phyloP scores from a whole-genome alignment of 2,329 filamentous ascomycete species.

The Pleoardoris graminearum region DNA sequence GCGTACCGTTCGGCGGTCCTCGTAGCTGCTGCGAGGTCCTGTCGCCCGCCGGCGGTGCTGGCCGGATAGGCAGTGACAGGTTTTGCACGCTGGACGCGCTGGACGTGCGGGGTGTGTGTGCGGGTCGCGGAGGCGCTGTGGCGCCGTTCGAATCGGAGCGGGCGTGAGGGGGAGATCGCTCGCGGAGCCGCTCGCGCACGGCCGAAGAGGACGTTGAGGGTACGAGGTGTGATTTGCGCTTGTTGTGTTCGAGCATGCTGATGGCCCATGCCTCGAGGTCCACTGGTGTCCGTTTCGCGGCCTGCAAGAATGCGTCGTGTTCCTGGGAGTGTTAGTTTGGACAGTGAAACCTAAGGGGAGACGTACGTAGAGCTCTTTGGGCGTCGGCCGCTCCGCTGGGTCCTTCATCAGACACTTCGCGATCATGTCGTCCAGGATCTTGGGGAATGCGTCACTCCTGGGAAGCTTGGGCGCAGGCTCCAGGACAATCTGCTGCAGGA shows the following conservation, averaged over 20 bases:
- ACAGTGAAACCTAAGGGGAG: neutral
- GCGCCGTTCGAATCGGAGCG: slow-evolving; percentile 31
- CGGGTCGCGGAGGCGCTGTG: slow-evolving; percentile 40
- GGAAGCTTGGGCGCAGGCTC: slow-evolving; percentile 91
- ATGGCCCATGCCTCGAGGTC: slow-evolving; percentile 93
- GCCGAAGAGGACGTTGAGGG: slow-evolving; percentile 73
- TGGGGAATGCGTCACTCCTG: slow-evolving; percentile 95
- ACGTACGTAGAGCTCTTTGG: slow-evolving; percentile 87
- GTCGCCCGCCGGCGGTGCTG: slow-evolving; percentile 42
- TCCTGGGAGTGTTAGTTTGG: slow-evolving; percentile 60
- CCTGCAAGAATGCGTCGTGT: slow-evolving; percentile 90
- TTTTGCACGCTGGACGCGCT: slow-evolving; percentile 43
- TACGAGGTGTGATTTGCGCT: slow-evolving; percentile 90
- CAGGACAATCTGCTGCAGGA: slow-evolving; percentile 95
- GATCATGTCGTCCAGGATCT: slow-evolving; percentile 94
- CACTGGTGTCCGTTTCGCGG: slow-evolving; percentile 93
- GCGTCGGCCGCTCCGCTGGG: slow-evolving; percentile 85
- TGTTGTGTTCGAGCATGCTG: slow-evolving; percentile 90
- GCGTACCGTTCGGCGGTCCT: slow-evolving; percentile 26
- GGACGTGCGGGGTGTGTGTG: slow-evolving; percentile 49
- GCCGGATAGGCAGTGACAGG: slow-evolving; percentile 53
- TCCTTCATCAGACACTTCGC: slow-evolving; percentile 93
- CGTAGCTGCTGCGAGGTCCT: slow-evolving; percentile 30
- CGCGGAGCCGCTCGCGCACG: slow-evolving; percentile 45
- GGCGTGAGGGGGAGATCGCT: slow-evolving; percentile 31